These are phyloP conservation scores for Catunica adiposa DNA, from an alignment of 2,329 filamentous ascomycete genomes.

Conservation along the genomic window DNA sequence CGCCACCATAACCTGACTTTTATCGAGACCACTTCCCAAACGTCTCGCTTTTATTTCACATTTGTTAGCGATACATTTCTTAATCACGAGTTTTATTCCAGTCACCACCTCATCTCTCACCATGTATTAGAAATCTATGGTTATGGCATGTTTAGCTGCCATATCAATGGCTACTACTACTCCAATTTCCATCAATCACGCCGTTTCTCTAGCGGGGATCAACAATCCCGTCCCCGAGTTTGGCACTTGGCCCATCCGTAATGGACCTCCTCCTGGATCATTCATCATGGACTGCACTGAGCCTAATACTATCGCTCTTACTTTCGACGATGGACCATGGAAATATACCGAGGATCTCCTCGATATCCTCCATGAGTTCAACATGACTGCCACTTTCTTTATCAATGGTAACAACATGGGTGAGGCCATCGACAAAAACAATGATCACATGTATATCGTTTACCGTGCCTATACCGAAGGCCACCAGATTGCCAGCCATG, in stretches of 20 bases:
- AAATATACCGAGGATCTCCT: constrained; percentile 27
- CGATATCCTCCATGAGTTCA: constrained; percentile 21
- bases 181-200: neutral
- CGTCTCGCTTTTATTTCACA: neutral
- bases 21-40: neutral
- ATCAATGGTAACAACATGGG: constrained; percentile 23
- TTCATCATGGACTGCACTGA: constrained; percentile 19
- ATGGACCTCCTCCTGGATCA: constrained; percentile 9
- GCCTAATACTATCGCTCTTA: constrained; percentile 27
- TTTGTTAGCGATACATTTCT: neutral
- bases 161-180: neutral
- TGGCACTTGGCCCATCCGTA: neutral
- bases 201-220: neutral
- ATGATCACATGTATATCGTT: constrained; percentile 17
- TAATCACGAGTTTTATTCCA: neutral
- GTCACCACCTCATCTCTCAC: neutral
- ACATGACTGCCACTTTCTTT: constrained; percentile 25
- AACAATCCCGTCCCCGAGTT: neutral
- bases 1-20: neutral
- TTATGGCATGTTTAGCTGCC: neutral
- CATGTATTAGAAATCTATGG: constrained; percentile 4
- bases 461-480: constrained; percentile 34
- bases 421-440: constrained; percentile 15
- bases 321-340: constrained; percentile 32
- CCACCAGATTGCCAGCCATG: constrained; percentile 44